Evolutionary conservation across 1,284 basidiomycete genomes (phyloP).

Genomic region (Termitomyces sp.): DNA sequence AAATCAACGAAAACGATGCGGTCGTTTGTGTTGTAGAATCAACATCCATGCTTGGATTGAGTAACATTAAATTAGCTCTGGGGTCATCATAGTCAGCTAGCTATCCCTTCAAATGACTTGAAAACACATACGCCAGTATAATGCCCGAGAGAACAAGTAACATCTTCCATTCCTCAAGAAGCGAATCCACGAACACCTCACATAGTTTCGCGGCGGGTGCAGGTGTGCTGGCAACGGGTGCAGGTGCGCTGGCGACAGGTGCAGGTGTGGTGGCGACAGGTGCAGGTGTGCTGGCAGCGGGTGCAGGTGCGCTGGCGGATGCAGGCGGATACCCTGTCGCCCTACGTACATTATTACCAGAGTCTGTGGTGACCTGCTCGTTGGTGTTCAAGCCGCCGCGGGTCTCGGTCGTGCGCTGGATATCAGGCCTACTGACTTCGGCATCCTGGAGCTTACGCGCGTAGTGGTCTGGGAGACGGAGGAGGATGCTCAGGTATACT

Average conservation of each 20-base stretch:
- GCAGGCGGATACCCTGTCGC: slow-evolving; percentile 8
- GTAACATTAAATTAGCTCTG: slow-evolving; percentile 76
- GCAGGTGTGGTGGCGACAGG: slow-evolving; percentile 11
- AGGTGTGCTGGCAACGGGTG: too few relatives aligned
- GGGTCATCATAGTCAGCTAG: neutral
- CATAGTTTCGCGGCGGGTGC: slow-evolving; percentile 36
- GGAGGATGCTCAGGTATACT: slow-evolving; percentile 56
- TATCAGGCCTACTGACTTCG: slow-evolving; percentile 67
- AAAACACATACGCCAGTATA: slow-evolving; percentile 56
- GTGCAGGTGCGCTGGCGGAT: neutral
- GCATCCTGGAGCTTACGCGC: slow-evolving; percentile 69
- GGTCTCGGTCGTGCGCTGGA: slow-evolving; percentile 61
- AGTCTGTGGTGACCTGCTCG: slow-evolving; percentile 12
- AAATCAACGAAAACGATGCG: slow-evolving; percentile 62
- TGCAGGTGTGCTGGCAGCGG: neutral
- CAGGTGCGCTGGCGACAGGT: neutral
- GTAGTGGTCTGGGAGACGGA: slow-evolving; percentile 69
- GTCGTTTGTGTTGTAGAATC: slow-evolving; percentile 65
- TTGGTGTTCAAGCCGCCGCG: slow-evolving; percentile 22
- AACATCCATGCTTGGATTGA: slow-evolving; percentile 53
- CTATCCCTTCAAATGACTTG: neutral
- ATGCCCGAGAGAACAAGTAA: slow-evolving; percentile 68
- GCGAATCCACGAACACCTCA: slow-evolving; percentile 66
- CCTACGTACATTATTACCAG: slow-evolving; percentile 1
- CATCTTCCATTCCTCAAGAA: slow-evolving; percentile 74